These are phyloP conservation scores for Rhodotorula mucilaginosa DNA, from an alignment of 1,284 basidiomycete genomes.

Conservation along the genomic window DNA sequence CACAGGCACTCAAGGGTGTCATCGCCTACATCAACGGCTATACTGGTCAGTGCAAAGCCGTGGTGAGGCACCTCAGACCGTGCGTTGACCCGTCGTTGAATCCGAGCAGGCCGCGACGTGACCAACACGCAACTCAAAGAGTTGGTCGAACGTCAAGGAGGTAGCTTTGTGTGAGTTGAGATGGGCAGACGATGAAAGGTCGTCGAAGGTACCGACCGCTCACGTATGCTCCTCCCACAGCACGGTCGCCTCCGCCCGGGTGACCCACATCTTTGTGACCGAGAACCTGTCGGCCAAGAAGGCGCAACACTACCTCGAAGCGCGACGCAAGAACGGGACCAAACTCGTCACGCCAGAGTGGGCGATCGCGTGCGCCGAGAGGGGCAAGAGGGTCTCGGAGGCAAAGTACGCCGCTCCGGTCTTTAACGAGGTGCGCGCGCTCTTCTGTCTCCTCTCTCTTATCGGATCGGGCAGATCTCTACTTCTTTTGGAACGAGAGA, in stretches of 20 bases:
- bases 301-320: slow-evolving; percentile 23
- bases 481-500: too few species aligned
- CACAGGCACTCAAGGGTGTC: slow-evolving; percentile 23
- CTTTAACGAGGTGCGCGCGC: slow-evolving; percentile 19
- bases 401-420: slow-evolving; percentile 18
- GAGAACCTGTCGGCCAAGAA: slow-evolving; percentile 31
- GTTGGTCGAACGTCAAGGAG: slow-evolving; percentile 30
- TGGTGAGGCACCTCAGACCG: too few species aligned
- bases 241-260: slow-evolving; percentile 4
- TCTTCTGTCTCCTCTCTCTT: too few species aligned
- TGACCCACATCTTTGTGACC: slow-evolving; percentile 31
- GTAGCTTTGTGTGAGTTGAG: slow-evolving; percentile 7
- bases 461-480: too few species aligned
- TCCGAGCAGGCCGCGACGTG: slow-evolving; percentile 15
- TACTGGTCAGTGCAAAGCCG: slow-evolving; percentile 11
- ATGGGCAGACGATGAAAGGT: too few species aligned
- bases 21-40: slow-evolving; percentile 29
- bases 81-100: background rate
- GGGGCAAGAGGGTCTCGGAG: slow-evolving; percentile 26
- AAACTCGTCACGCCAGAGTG: slow-evolving; percentile 33
- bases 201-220: too few species aligned
- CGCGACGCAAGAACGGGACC: slow-evolving; percentile 14
- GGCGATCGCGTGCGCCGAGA: slow-evolving; percentile 28
- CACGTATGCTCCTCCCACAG: slow-evolving; percentile 1
- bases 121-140: slow-evolving; percentile 29